Conservation (phyloP, 2,329 filamentous ascomycete species). For the Iodosphaeria phyllophila region DNA sequence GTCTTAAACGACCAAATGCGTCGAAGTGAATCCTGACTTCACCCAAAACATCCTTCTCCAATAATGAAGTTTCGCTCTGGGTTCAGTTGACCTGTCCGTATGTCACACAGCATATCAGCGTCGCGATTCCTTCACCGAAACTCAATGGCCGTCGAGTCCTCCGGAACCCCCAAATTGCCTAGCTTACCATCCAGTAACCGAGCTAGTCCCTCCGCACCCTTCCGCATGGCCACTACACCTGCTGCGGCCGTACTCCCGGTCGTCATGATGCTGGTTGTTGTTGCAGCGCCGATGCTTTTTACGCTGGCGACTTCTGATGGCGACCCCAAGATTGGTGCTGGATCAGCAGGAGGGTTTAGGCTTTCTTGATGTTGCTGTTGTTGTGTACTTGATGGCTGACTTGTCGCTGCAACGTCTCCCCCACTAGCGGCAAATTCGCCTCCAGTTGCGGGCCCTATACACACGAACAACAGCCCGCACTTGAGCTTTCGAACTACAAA, state of each 20-base stretch:
- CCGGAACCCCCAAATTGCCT: conserved; percentile 30
- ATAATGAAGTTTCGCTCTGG: no score
- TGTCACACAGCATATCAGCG: neutral
- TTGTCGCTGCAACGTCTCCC: no score
- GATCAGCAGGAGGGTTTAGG: no score
- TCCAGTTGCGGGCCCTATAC: conserved; percentile 27
- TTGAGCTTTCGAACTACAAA: conserved; percentile 37
- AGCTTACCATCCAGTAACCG: conserved; percentile 42
- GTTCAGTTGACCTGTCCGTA: no score
- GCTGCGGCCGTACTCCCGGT: conserved; percentile 18
- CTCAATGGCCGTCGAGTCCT: conserved; percentile 20
- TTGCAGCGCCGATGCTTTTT: conserved; percentile 23
- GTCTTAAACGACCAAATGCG: no score
- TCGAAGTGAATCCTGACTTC: no score
- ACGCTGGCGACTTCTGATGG: conserved; percentile 28
- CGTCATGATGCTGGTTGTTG: conserved; percentile 20
- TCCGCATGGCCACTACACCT: conserved; percentile 30
- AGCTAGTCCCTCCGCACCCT: conserved; percentile 39
- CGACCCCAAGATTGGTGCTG: conserved; percentile 14
- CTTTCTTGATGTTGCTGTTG: conserved; percentile 12
- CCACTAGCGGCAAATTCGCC: conserved; percentile 2
- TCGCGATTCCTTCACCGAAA: neutral
- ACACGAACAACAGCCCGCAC: conserved; percentile 43
- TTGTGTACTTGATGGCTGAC: conserved; percentile 5
- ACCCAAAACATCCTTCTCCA: no score